Evolutionary conservation across 345 rosid genomes (phyloP), one percentile per base, ranked within the genome.

Genomic region (Raphanus sativus): DNA sequence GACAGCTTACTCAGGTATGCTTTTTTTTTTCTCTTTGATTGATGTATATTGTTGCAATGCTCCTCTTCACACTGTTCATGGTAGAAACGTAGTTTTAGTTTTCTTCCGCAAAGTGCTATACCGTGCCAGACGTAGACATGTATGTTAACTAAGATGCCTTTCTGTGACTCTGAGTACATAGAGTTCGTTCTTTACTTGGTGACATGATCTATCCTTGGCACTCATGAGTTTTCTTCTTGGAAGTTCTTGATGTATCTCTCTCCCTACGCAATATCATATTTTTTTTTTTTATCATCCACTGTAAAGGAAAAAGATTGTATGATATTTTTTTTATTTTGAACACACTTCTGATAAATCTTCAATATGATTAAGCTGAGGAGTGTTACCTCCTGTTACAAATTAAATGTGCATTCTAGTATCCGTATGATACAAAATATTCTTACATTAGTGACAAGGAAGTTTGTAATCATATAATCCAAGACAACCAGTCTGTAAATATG

Each of bases 1-100:
- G 99, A 81, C 99, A 96, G 81, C 90, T 96, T 77, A 96, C 99
- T 75, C 99, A 96, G 98, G 99, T 96, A 73, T 76, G 78, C 6
- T 1, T 64, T 38, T 8, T 74, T 74, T 6, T 40, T 40, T 13
- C 67, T 42, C 12, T 24, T 42, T 33, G 32, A 40, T 30, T 67
- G 36, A 36, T 67, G 48, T 67, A 7, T 73, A 8, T 50, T 59
- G 30, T 30, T 70, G 13, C 21, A 55, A 5, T 63, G 33, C 72
- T 59, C 30, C 72, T 59, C 38, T 32, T 67, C 28, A 32, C 8
- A 0, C 30, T 36, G n/a, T 11, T 50, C n/a, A 60, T 28, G 28
- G 15, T 50, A 15, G 24, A 15, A 52, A 5, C 2, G 24, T 52
- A 5, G 1, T 40, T 40, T 17, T 55, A 42, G 7, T 21, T 62